Base-by-base conservation (phyloP, 495 filamentous ascomycete species). In the Trichocladium antarcticum region DNA sequence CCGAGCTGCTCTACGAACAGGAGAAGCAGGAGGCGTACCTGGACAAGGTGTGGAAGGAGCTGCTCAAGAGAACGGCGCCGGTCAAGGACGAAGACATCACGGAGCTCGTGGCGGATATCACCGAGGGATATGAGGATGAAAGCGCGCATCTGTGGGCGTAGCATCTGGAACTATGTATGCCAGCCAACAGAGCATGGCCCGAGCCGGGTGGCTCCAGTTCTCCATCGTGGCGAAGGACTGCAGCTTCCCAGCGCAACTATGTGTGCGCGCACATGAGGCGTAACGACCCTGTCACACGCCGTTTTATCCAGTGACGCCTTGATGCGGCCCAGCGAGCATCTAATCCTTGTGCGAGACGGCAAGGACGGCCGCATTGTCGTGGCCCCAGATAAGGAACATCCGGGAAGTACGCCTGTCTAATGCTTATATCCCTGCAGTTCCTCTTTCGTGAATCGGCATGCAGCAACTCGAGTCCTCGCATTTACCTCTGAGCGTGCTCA, bases 141-240 rank as follows among this genome's bases (percentile, higher is more conserved):
- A 41, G 65, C 78, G 28, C 69, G 57, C 28, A 56, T 79, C 20
- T 77, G 74, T 49, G 74, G 75, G 10, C 65, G 63, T 43, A 68
- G 61, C 48, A 74, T 79, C 46, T 74, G 73, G 62, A 76, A 79
- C 47, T 27, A 27, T 50, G 69, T 27, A 27, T 50, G 69, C 74
- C n/a, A 71, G 68, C 31, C 67, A 77, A 51, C 66, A 63, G 6
- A 69, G 70, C 17, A 67, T 77, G 64, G 68, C 57, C n/a, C 61
- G 73, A 20, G 66, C 69, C 36, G 55, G 74, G 1, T 77, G 74
- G 74, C 66, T 75, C 20, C 75, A 77, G 34, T 77, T 76, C 55
- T 75, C 68, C 31, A 63, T 77, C 46, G 62, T 77, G 51, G 72
- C 74, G 6, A 74, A 74, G 57, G 68, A 73, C 44, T 73, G 70